Evolutionary conservation across 495 filamentous ascomycete species (phyloP).

Genomic region (Coniosporium apollinis): DNA sequence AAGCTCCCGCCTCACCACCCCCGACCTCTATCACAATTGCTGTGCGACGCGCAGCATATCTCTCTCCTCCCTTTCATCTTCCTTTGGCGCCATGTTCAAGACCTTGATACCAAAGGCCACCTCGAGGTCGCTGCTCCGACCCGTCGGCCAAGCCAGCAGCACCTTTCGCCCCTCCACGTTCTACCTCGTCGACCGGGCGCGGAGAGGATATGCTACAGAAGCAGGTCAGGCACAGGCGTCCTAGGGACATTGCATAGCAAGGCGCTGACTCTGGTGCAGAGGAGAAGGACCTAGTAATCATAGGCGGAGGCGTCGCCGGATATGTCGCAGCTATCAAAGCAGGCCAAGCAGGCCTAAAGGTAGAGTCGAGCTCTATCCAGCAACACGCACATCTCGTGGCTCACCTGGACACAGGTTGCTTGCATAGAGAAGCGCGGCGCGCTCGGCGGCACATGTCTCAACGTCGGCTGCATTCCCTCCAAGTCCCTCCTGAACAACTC

Average conservation of each 20-base stretch:
- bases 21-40: too few relatives aligned
- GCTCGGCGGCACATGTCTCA: constrained; percentile 92
- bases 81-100: constrained; percentile 46
- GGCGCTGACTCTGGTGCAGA: constrained; percentile 35
- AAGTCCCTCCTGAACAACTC: constrained; percentile 99
- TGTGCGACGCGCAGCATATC: too few relatives aligned
- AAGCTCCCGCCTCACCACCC: too few relatives aligned
- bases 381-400: not conserved
- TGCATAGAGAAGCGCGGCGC: constrained; percentile 97
- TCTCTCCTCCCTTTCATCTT: too few relatives aligned
- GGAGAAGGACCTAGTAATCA: constrained; percentile 83
- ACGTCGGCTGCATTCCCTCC: constrained; percentile 97
- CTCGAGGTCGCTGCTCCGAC: constrained; percentile 46
- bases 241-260: constrained; percentile 11
- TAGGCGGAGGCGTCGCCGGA: constrained; percentile 93
- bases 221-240: constrained; percentile 50
- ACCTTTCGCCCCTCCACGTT: constrained; percentile 39
- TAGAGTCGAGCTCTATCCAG: constrained; percentile 23
- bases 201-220: constrained; percentile 58
- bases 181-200: constrained; percentile 37
- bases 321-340: constrained; percentile 99
- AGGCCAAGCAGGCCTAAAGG: constrained; percentile 94
- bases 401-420: constrained; percentile 46
- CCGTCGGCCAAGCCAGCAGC: constrained; percentile 26
- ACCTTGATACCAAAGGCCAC: constrained; percentile 50